These are phyloP conservation scores for Thelonectria blattea DNA, from an alignment of 2,329 filamentous ascomycete species.

Conservation along the genomic window DNA sequence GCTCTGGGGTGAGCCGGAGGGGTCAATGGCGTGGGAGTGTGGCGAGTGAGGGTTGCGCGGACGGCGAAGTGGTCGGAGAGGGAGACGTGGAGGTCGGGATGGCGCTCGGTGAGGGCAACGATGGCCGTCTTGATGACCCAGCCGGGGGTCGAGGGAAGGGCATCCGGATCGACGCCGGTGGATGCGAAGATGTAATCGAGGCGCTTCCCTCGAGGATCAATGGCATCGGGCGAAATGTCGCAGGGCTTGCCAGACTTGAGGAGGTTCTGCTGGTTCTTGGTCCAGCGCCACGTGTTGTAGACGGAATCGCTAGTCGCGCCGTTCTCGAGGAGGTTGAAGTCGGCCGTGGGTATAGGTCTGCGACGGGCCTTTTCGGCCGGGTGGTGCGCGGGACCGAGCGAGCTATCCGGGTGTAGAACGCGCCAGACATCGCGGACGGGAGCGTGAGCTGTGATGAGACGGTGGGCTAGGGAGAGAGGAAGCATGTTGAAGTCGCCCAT, in stretches of 20 bases:
- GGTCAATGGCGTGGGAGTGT: conserved; percentile 40
- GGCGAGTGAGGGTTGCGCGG: conserved; percentile 72
- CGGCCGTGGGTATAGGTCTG: conserved; percentile 73
- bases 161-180: conserved; percentile 50
- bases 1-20: conserved; percentile 22
- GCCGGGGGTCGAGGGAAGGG: conserved; percentile 38
- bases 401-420: conserved; percentile 81
- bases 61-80: conserved; percentile 96
- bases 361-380: conserved; percentile 69
- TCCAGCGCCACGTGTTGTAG: conserved; percentile 95
- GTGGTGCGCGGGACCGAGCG: conserved; percentile 75
- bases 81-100: conserved; percentile 81
- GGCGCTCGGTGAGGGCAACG: conserved; percentile 82
- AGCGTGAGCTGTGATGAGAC: conserved; percentile 78
- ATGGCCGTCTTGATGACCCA: conserved; percentile 76
- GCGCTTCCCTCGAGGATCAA: conserved; percentile 80
- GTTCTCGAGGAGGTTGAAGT: conserved; percentile 79
- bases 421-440: conserved; percentile 86
- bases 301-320: conserved; percentile 86
- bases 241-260: conserved; percentile 65
- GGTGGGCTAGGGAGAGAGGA: conserved; percentile 84
- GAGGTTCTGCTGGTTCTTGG: conserved; percentile 70
- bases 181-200: conserved; percentile 94
- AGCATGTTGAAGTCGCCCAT: conserved; percentile 97
- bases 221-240: conserved; percentile 65